These are phyloP conservation scores for Hypoxylon sp. DNA, from an alignment of 2,329 filamentous ascomycete species.

Conservation along the genomic window DNA sequence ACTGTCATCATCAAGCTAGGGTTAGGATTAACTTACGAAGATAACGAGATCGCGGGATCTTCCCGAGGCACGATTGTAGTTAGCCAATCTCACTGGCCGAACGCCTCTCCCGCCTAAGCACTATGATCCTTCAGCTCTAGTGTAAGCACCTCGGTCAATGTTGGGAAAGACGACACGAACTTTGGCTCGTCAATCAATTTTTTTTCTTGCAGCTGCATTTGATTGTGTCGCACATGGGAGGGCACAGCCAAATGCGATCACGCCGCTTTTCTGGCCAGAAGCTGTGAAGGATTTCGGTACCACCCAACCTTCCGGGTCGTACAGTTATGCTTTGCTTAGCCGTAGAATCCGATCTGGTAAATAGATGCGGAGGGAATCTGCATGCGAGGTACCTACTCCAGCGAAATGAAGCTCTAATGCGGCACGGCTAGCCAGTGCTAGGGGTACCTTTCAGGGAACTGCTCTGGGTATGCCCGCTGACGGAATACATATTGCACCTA, in stretches of 20 bases:
- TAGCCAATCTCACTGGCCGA: conserved; percentile 27
- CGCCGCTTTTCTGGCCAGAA: conserved; percentile 28
- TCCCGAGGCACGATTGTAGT: conserved; percentile 26
- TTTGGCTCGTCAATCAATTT: conserved; percentile 11
- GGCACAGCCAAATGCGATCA: conserved; percentile 30
- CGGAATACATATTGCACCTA: conserved; percentile 23
- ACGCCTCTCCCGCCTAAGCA: conserved; percentile 31
- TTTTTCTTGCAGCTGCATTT: conserved; percentile 22
- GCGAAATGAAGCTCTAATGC: conserved; percentile 31
- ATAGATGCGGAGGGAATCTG: conserved; percentile 42
- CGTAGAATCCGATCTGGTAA: conserved; percentile 39
- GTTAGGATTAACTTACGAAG: conserved; percentile 32
- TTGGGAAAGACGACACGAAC: conserved; percentile 11
- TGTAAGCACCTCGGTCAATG: conserved; percentile 31
- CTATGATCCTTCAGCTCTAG: conserved; percentile 34
- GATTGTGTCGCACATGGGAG: conserved; percentile 40
- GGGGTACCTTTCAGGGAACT: conserved; percentile 24
- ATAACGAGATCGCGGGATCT: conserved; percentile 40
- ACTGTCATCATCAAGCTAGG: conserved; percentile 31
- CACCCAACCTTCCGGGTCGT: conserved; percentile 39
- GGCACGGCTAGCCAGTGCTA: conserved; percentile 30
- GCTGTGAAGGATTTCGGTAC: conserved; percentile 37
- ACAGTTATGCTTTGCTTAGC: conserved; percentile 36
- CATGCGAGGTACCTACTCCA: conserved; percentile 34
- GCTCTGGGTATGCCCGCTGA: conserved; percentile 30